Base-by-base conservation (phyloP, 495 filamentous ascomycete genomes). In the Talaromyces proteolyticus region DNA sequence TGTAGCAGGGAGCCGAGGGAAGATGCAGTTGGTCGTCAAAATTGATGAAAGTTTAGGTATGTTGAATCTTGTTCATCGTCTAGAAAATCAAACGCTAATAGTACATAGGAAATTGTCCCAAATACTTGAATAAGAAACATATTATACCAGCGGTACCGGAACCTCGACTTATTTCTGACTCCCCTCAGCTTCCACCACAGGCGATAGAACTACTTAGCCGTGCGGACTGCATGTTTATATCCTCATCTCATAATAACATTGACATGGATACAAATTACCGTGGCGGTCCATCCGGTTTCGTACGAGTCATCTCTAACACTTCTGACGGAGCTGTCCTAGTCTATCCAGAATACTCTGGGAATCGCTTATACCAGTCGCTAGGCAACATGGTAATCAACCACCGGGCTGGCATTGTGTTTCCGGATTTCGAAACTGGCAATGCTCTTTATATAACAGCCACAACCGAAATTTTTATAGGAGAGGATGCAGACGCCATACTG, bases 221-320 rank as follows among this genome's bases (percentile, higher is more conserved):
- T 53, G 78, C 87, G 17, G 89, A 91, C 58, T 66, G 87, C 26
- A 83, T 95, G 53, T 93, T 95, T 61, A 68, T 93, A 16, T 84
- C 85, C 21, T 82, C 79, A 29, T 77, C 74, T 11, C 71, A 85
- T 53, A 73, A 76, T n/a, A 58, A 59, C 11, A 57, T 61, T 18
- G 83, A 80, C 54, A 91, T 95, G 89, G 88, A 91, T 61, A 86
- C 84, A n/a, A 93, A 93, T 58, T 81, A 87, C 53, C 79, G 89
- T 20, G 88, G 89, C 34, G 88, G 89, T 0, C 74, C 85, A 4
- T 70, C 75, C 19, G 89, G 89, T 2, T 91, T 92, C 63, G 68
- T 89, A 6, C 75, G 88, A 20, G 68, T 91, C 20, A 24, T 60
- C 10, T 68, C 63, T 1, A 86, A 87, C 59, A 59, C 65, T 17